Percentiles rank a stretch among this genome's conserved stretches.
These are phyloP conservation scores for Alternaria brassicicola DNA, from an alignment of 2,329 filamentous ascomycete genomes.

Conservation along the genomic window DNA sequence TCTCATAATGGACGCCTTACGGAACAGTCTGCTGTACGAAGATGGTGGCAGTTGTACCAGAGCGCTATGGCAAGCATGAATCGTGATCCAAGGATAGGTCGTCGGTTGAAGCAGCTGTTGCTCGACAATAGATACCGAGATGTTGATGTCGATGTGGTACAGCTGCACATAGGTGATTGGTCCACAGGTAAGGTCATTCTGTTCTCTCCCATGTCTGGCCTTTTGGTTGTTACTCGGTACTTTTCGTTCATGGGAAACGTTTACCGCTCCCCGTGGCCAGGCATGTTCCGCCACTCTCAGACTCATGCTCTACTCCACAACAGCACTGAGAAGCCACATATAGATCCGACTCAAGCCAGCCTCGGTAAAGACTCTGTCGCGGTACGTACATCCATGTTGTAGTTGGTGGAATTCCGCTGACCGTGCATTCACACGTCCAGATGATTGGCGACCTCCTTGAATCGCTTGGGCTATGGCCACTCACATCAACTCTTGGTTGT, in stretches of 20 bases:
- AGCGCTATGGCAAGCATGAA: constrained; percentile 42
- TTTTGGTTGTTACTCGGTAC: neutral
- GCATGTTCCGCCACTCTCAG: neutral
- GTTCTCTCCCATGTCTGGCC: neutral
- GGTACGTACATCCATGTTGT: constrained; percentile 4
- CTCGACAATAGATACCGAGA: constrained; percentile 40
- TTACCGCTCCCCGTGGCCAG: neutral
- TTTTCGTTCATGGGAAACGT: neutral
- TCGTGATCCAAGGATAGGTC: constrained; percentile 44
- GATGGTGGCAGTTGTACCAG: constrained; percentile 47
- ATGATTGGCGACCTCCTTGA: constrained; percentile 46
- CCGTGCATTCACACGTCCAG: neutral
- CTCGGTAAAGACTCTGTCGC: constrained; percentile 37
- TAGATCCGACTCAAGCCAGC: constrained; percentile 39
- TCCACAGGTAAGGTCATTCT: constrained; percentile 34
- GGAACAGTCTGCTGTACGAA: constrained; percentile 50
- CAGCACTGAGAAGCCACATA: constrained; percentile 2
- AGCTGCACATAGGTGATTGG: constrained; percentile 49
- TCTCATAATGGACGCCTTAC: constrained; percentile 82
- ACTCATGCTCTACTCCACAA: neutral
- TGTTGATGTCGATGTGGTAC: constrained; percentile 35
- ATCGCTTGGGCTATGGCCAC: constrained; percentile 47
- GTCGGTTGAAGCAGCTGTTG: constrained; percentile 38
- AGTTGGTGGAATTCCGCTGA: neutral
- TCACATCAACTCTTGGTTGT: constrained; percentile 43